phyloP scores from a whole-genome alignment of 2,329 filamentous ascomycete species.

The Fusarium proliferatum region DNA sequence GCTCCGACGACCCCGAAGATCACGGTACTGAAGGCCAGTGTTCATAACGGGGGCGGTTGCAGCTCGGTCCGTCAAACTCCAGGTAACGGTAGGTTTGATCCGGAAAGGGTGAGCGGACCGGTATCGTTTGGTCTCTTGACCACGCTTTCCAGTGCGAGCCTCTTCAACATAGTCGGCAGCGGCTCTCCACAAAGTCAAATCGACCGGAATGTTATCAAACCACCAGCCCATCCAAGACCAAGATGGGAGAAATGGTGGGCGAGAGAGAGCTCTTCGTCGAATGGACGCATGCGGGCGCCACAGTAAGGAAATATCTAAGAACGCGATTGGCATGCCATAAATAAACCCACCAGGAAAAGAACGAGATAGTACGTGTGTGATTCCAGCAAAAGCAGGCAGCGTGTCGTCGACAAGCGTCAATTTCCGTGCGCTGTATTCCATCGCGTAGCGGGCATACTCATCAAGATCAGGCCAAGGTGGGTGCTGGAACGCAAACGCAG shows the following conservation, averaged over 20 bases:
- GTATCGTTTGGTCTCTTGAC: constrained; percentile 50
- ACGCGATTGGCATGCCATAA: constrained; percentile 60
- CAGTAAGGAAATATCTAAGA: constrained; percentile 57
- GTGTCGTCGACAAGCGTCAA: constrained; percentile 57
- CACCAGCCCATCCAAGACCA: constrained; percentile 63
- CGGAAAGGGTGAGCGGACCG: constrained; percentile 53
- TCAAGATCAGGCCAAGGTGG: constrained; percentile 59
- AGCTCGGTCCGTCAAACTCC: constrained; percentile 55
- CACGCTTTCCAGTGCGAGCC: constrained; percentile 47
- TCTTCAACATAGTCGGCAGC: constrained; percentile 58
- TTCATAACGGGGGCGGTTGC: constrained; percentile 51
- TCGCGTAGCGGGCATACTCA: constrained; percentile 57
- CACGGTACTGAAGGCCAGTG: constrained; percentile 54
- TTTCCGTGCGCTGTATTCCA: constrained; percentile 56
- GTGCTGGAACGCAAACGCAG: constrained; percentile 54
- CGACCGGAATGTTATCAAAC: constrained; percentile 57
- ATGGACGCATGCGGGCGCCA: constrained; percentile 59
- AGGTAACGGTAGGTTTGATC: constrained; percentile 52
- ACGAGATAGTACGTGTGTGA: constrained; percentile 56
- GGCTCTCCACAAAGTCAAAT: constrained; percentile 56
- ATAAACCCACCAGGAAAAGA: constrained; percentile 57
- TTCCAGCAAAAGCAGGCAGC: constrained; percentile 55
- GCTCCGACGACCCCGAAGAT: constrained; percentile 51
- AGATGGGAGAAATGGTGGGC: constrained; percentile 54
- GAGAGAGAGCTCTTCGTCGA: constrained; percentile 51